phyloP scores from a whole-genome alignment of 2,329 filamentous ascomycete species.

The Fusarium nisikadoi region DNA sequence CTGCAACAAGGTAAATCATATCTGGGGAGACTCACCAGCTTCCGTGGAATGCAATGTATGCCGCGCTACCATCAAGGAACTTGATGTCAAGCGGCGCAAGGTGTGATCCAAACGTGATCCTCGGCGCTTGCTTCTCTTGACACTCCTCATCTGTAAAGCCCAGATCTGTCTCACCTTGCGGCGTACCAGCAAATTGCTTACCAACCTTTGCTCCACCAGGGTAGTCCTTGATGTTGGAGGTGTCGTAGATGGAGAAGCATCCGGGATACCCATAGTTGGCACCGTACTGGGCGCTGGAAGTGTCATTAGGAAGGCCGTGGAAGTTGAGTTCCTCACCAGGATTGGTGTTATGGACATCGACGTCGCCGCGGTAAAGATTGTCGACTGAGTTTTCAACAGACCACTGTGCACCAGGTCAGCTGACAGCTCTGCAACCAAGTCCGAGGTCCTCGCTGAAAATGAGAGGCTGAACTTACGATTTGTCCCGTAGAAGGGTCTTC shows the following conservation, averaged over 20 bases:
- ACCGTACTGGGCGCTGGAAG: neutral
- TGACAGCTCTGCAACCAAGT: accelerated
- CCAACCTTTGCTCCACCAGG: neutral
- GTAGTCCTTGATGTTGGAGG: neutral
- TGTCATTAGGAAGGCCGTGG: conserved; percentile 8
- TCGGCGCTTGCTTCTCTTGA: conserved; percentile 1
- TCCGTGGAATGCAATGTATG: conserved; percentile 8
- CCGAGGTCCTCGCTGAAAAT: accelerated
- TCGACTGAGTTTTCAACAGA: conserved; percentile 17
- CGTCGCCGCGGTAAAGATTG: conserved; percentile 1
- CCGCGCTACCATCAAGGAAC: conserved; percentile 1
- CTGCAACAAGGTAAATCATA: accelerated
- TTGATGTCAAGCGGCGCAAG: conserved; percentile 9
- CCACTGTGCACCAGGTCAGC: neutral
- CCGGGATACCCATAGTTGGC: conserved; percentile 15
- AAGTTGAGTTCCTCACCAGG: conserved; percentile 15
- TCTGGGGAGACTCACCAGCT: neutral
- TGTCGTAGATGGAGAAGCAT: conserved; percentile 11
- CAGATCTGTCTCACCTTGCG: neutral
- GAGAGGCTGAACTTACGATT: neutral
- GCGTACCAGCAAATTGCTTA: conserved; percentile 7
- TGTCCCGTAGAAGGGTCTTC: conserved; percentile 6
- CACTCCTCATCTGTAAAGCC: conserved; percentile 16
- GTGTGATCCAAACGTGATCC: conserved; percentile 2
- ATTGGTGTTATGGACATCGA: conserved; percentile 11